Base-by-base conservation (phyloP, 257 asterid genomes). In the Pogostemon cablin region DNA sequence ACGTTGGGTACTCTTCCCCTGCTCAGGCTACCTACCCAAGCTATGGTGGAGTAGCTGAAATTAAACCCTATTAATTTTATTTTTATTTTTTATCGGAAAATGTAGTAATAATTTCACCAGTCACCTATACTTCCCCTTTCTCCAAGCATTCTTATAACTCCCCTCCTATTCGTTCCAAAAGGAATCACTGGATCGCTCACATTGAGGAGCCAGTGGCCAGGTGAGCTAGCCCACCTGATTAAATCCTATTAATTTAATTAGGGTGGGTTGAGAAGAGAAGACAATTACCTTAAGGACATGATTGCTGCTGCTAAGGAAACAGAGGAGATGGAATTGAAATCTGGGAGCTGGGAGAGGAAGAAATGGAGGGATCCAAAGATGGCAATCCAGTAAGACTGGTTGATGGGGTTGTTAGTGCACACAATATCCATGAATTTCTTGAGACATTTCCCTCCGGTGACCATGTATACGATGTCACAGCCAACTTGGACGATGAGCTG, bases 261-360 rank as follows among this genome's bases (percentile, higher is more conserved):
- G 32, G 32, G 32, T 25, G 1, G 32, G 1, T 25, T 46, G 11
- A 46, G 50, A 9, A 6, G 9, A 5, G 11, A 46, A 46, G 50
- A 9, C 8, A 43, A 1, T 39, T 81, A 90, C 95, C 96, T 83
- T 8, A 92, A 77, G 1, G 96, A 92, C 98, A 90, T 92, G 79
- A 92, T 52, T 32, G 98, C 98, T 44, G 98, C 98, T 0, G 90
- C 95, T 73, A 90, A 73, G 1, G 98, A 92, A 39, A 88, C 95
- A 15, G 86, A 87, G 11, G 96, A 82, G 57, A 92, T 92, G 53
- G 98, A 88, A 9, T 92, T 86, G 70, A 92, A 85, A 58, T 92
- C 87, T 0, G 98, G 98, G n/a, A 88, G 67, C 77, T 90, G 98
- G 64, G 98, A 88, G 11, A 92, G 86, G 74, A 92, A 90, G 65